Evolutionary conservation across 257 asterid species (phyloP).

Genomic region (Lantana camara): DNA sequence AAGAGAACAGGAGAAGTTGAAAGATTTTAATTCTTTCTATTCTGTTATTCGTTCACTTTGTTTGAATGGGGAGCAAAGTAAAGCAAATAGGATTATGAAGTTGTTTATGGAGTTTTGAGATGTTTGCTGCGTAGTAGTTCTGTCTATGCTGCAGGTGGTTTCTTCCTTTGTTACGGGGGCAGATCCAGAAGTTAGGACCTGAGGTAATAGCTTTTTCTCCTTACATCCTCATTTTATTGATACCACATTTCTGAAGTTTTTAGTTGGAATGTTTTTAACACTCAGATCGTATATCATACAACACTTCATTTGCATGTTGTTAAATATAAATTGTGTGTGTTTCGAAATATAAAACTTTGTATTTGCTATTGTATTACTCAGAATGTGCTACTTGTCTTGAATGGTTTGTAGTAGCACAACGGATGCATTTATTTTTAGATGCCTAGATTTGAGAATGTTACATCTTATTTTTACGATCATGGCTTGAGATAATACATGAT

Average conservation of each 20-base stretch:
- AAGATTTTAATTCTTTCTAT: slow-evolving; percentile 63
- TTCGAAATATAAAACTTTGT: too few species aligned
- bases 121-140: slow-evolving; percentile 14
- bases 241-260: background rate
- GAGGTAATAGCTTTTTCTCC: slow-evolving; percentile 30
- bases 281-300: too few species aligned
- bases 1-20: slow-evolving; percentile 33
- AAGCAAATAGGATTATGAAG: slow-evolving; percentile 67
- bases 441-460: too few species aligned
- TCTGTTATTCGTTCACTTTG: slow-evolving; percentile 59
- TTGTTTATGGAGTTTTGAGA: slow-evolving; percentile 44
- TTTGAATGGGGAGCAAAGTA: slow-evolving; percentile 59
- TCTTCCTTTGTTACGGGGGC: background rate
- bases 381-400: too few species aligned
- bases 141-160: background rate
- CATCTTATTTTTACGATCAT: too few species aligned
- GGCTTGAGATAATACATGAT: too few species aligned
- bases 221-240: background rate
- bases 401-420: too few species aligned
- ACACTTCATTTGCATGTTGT: background rate
- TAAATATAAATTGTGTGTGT: background rate
- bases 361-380: too few species aligned
- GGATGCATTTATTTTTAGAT: too few species aligned
- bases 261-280: background rate
- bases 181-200: background rate